Evolutionary conservation across 2,329 filamentous ascomycete genomes (phyloP), one percentile per base, ranked within the genome.

Genomic region (Myriosclerotinia scirpicola): DNA sequence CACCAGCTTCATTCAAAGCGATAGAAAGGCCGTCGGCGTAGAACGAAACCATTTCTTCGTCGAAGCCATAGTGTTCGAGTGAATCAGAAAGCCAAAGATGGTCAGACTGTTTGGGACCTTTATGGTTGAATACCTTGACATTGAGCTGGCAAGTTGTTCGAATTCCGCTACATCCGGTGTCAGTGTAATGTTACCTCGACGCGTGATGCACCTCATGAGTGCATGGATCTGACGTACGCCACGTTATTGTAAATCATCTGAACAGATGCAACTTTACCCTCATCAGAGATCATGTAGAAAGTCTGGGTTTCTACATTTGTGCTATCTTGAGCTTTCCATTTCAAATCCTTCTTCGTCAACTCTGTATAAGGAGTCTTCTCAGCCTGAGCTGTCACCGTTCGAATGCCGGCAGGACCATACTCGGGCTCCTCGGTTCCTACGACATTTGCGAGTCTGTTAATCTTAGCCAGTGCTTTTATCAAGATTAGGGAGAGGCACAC

Each of bases 191-290:
- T 63, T 63, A 40, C 48, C 36, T 60, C 1, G 36, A 60, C 12
- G 34, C 17, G 46, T 42, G 30, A 50, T 58, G 14, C 34, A 67
- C 22, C 69, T 54, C 76, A 38, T 56, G 20, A 74, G 53, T 74
- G 73, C 72, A 69, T 22, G 20, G 55, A 60, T 54, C n/a, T 64
- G 55, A 58, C 89, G 79, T 88, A 97, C 93, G 87, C 90, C 77
- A 99, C 91, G 80, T 97, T 97, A 82, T 91, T 97, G 84, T 98
- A 97, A 78, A 99, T 97, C 80, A 98, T 85, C 83, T 99, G 95
- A 69, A 87, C 87, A 79, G 97, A 86, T 64, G 85, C 91, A 71
- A 93, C 79, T 71, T 89, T 84, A 60, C 95, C 95, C 68, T 82
- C 86, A 70, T 97, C 91, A 66, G 90, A 83, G 79, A 89, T 88